Evolutionary conservation across 108 stramenopile species (phyloP).

Genomic region (Nitzschia sp.): DNA sequence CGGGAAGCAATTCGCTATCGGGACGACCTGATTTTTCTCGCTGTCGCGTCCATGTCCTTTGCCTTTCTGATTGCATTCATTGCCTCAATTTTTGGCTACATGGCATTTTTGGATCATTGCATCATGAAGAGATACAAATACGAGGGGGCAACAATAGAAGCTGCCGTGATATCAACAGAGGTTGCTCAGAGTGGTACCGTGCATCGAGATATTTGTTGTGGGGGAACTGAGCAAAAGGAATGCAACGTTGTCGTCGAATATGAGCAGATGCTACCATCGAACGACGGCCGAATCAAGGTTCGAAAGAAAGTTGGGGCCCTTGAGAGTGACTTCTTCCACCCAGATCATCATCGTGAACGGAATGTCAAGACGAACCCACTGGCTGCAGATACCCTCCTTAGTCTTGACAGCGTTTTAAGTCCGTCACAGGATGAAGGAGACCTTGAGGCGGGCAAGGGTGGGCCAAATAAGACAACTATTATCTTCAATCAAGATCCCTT

Average conservation of each 20-base stretch:
- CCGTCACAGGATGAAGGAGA: neutral
- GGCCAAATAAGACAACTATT: neutral
- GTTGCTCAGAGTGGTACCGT: constrained; percentile 6
- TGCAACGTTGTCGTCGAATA: constrained; percentile 27
- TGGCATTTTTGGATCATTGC: constrained; percentile 16
- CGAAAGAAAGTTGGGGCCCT: constrained; percentile 26
- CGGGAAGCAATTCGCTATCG: neutral
- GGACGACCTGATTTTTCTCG: neutral
- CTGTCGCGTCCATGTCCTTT: constrained; percentile 22
- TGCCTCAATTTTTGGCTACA: constrained; percentile 20
- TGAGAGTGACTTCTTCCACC: constrained; percentile 19
- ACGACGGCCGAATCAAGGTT: constrained; percentile 15
- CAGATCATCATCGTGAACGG: neutral
- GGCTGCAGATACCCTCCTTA: neutral
- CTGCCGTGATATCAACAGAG: constrained; percentile 19
- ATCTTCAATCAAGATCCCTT: constrained; percentile 19
- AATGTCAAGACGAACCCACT: neutral
- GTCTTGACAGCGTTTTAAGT: neutral
- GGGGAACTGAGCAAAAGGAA: constrained; percentile 10
- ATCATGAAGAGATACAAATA: constrained; percentile 20
- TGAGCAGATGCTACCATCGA: constrained; percentile 1
- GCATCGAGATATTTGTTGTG: constrained; percentile 2
- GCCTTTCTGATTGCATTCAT: constrained; percentile 24
- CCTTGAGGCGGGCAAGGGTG: neutral
- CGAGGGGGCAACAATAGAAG: constrained; percentile 18